A percentile compares a stretch with the other conserved stretches of the same genome.
These are phyloP conservation scores for Trichoderma oligosporum DNA, from an alignment of 2,329 filamentous ascomycete genomes.

Conservation along the genomic window DNA sequence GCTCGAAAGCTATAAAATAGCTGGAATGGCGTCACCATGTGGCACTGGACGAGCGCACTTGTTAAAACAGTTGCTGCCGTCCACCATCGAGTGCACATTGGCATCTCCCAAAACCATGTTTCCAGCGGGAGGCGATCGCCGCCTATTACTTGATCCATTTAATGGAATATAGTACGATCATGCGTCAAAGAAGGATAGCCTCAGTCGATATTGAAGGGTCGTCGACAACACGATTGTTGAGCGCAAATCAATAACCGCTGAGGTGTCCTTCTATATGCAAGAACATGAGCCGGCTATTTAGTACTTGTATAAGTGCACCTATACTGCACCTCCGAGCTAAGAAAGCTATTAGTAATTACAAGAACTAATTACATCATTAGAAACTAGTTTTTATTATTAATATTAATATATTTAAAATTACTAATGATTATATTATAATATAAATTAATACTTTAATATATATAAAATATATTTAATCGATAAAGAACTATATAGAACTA, in stretches of 20 bases:
- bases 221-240: neutral
- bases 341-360: neutral
- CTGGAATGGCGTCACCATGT: constrained; percentile 88
- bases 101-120: constrained; percentile 99
- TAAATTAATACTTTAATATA: no score
- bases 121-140: constrained; percentile 74
- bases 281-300: neutral
- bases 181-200: neutral
- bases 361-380: no score
- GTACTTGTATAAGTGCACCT: no score
- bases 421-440: no score
- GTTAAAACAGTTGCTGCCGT: constrained; percentile 86
- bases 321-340: no score
- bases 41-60: constrained; percentile 86
- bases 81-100: constrained; percentile 93
- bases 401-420: no score
- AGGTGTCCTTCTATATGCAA: constrained; percentile 10
- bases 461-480: no score
- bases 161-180: neutral
- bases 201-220: neutral
- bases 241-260: neutral
- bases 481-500: no score
- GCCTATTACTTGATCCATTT: constrained; percentile 58
- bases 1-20: constrained; percentile 94
- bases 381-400: no score